Base-by-base conservation (phyloP, 192 early-diverging fungal genomes). In the Gryganskiella cystojenkinii region DNA sequence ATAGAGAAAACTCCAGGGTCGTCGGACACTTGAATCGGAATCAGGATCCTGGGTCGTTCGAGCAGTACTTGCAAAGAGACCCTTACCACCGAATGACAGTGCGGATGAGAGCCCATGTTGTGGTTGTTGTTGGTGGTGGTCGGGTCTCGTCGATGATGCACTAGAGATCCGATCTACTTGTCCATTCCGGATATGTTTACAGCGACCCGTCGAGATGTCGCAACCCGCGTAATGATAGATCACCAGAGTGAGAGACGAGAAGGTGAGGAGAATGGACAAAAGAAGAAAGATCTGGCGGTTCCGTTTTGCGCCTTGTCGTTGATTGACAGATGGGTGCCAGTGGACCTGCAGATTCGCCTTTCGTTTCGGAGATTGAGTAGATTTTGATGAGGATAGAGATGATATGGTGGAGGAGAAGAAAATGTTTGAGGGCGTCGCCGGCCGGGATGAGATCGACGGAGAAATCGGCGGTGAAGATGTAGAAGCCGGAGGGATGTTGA, bases 311-410 rank as follows among this genome's bases (percentile, higher is more conserved):
- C 58, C 27, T 25, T 69, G 74, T 17, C 33, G 67, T 19, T 69
- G 53, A 52, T 78, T 78, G 25, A 78, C 74, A 11, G 74, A 78
- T 0, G 74, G 66, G 24, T 78, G 74, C 74, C 73, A 76, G 25
- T 56, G 52, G 11, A 76, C 73, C 30, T 78, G 74, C 28, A 69
- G 74, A 31, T 56, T 66, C 40, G 22, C 17, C n/a, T 55, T 57
- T 20, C n/a, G 34, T 28, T 40, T 5, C 51, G 44, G 11, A 8
- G 5, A 17, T 19, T 19, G 45, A 33, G 35, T 2, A 35, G 57
- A 25, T 19, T 17, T 56, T 28, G 55, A 42, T 49, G 33, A 54
- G 40, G 17, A 47, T 3, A 15, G 28, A 46, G 51, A 60, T 13
- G 7, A 37, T 28, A 2, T 15, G 33, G 33, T n/a, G 53, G 33